Evolutionary conservation across 345 rosid species (phyloP), one percentile per base, ranked within the genome.

Genomic region (Ailanthus altissimus): DNA sequence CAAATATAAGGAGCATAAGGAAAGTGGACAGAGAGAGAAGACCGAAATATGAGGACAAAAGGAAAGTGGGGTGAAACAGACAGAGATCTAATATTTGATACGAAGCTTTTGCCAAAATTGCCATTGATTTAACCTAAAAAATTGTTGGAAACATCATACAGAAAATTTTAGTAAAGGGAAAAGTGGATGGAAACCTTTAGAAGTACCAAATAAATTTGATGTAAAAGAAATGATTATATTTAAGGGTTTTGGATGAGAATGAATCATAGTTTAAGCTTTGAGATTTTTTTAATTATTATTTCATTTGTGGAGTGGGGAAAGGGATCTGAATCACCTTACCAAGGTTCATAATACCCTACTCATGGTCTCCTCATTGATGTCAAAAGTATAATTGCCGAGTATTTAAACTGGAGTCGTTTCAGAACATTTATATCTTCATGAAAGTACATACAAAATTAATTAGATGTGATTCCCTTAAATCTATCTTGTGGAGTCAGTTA

Each of bases 41-140:
- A 9, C 42, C 43, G 38, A 23, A 21, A 42, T 57, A 57, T 14
- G 14, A 32, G 60, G 46, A 53, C 36, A 45, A 21, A 32, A 40
- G 50, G 51, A 66, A 66, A 67, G 36, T 45, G 20, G 53, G 20
- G 20, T 11, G 32, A 46, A 9, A 45, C 9, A 23, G 50, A 25
- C 36, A n/a, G 20, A 45, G 56, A 47, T 63, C 75, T 18, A 40
- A 72, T 43, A 21, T 47, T 47, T 74, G 47, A 46, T n/a, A 45
- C 25, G 65, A 26, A 45, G 67, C 53, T 45, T 73, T 25, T 16
- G 42, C 43, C 56, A 53, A 38, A 47, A 46, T 46, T 26, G 13
- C 21, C 25, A 45, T 67, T 46, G 40, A 25, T 46, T 46, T 43
- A 28, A 12, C 25, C 8, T 11, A 13, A 15, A 28, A 26, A 60